Base-by-base conservation (phyloP, 1,284 basidiomycete genomes). In the Ustilago vetiveriae region DNA sequence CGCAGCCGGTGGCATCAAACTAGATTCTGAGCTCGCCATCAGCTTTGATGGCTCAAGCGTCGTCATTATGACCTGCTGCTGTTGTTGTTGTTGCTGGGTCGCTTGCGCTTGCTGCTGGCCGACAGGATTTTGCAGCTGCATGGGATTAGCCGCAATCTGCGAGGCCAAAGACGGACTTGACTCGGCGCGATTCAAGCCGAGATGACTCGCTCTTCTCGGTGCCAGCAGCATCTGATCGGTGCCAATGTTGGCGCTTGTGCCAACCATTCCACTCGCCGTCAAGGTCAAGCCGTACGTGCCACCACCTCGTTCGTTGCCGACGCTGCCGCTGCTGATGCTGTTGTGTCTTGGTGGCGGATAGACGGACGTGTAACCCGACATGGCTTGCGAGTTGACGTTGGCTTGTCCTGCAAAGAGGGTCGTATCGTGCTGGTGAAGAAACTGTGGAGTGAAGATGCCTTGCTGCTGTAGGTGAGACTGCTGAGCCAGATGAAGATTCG, bases 111-210 rank as follows among this genome's bases (percentile, higher is more conserved):
- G 51, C 32, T 46, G 50, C 17, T 45, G 52, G 11, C 23, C 21
- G 45, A 60, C 64, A 3, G 60, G 67, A 16, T 57, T 56, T 36
- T 70, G 67, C 37, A 70, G 46, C 42, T 65, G 67, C 67, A 70
- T 70, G 36, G 67, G 67, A 23, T 70, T 70, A n/a, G 60, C 60
- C 4, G 56, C 60, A 24, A 70, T 70, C 56, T 64, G 56, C 10
- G 48, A 46, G 3, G 67, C 67, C 21, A 70, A 39, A 7, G 65
- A 69, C 5, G 65, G 65, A 13, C 49, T 51, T 17, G 65, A 63
- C 8, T 62, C 65, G 19, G 59, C 41, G 4, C 55, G 32, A 22
- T 49, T 44, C 43, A 69, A 23, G 8, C 47, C 54, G 7, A 44
- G 33, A 36, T 54, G 54, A 37, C 49, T 57, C 2, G 27, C 42